phyloP scores from a whole-genome alignment of 169 alveolate genomes.

The Theileria luwenshuni region DNA sequence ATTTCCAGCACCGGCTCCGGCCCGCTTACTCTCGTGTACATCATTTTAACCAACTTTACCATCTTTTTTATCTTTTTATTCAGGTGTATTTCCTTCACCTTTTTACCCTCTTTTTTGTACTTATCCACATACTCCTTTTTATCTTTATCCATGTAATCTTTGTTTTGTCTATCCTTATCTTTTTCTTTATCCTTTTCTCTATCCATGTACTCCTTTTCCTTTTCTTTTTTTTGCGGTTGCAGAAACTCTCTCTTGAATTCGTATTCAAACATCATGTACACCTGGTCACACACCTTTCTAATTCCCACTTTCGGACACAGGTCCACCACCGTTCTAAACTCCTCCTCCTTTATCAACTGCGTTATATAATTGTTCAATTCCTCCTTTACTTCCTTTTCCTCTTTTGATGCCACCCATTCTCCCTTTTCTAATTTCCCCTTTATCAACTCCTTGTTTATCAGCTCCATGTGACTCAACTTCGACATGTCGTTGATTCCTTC shows the following conservation, averaged over 20 bases:
- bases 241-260: constrained; percentile 5
- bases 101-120: not conserved
- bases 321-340: constrained; percentile 6
- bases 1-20: constrained; percentile 13
- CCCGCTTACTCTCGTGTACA: constrained; percentile 10
- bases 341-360: constrained; percentile 3
- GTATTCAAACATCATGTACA: not conserved
- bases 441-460: constrained; percentile 19
- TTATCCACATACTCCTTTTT: not conserved
- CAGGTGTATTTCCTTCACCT: not conserved
- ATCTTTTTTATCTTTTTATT: not conserved
- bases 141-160: not conserved
- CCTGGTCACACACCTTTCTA: constrained; percentile 11
- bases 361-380: constrained; percentile 13
- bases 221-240: not conserved
- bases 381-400: constrained; percentile 22
- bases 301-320: constrained; percentile 23
- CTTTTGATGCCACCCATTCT: constrained; percentile 26
- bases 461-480: too few relatives aligned
- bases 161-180: not conserved
- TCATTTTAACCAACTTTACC: constrained; percentile 8
- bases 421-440: constrained; percentile 24
- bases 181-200: not conserved
- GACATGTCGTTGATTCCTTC: too few relatives aligned
- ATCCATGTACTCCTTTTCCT: not conserved